phyloP scores from a whole-genome alignment of 1,139 yeast genomes.

The Saccharomyces hybrid region DNA sequence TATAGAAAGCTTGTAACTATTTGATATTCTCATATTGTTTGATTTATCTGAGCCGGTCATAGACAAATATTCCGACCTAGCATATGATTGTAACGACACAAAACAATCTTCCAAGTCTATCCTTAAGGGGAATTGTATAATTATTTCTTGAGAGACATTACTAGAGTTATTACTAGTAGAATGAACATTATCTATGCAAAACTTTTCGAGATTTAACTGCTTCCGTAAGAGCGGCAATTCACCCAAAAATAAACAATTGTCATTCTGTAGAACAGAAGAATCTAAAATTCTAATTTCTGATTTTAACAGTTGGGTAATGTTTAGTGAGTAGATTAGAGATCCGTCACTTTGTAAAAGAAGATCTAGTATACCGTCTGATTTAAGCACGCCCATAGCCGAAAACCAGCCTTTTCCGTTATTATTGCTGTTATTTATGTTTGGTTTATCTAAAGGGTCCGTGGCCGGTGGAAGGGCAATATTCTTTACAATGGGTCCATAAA shows the following conservation, averaged over 20 bases:
- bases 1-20: slow-evolving; percentile 48
- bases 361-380: slow-evolving; percentile 58
- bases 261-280: slow-evolving; percentile 55
- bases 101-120: slow-evolving; percentile 81
- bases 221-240: slow-evolving; percentile 45
- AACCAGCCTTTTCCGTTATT: slow-evolving; percentile 44
- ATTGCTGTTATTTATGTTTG: background rate
- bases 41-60: slow-evolving; percentile 25
- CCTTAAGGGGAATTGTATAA: slow-evolving; percentile 59
- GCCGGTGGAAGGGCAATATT: slow-evolving; percentile 16
- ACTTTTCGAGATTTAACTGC: slow-evolving; percentile 13
- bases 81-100: slow-evolving; percentile 61
- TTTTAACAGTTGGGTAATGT: slow-evolving; percentile 48
- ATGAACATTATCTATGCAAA: slow-evolving; percentile 27
- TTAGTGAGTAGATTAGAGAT: slow-evolving; percentile 52
- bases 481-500: slow-evolving; percentile 54
- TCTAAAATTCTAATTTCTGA: slow-evolving; percentile 65
- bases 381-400: slow-evolving; percentile 64
- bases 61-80: slow-evolving; percentile 47
- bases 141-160: slow-evolving; percentile 32
- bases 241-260: slow-evolving; percentile 54
- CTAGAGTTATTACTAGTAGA: slow-evolving; percentile 13
- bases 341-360: slow-evolving; percentile 62
- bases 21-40: slow-evolving; percentile 42
- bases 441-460: background rate